phyloP scores from a whole-genome alignment of 2,329 filamentous ascomycete species.

The Rhynchosporium agropyri region DNA sequence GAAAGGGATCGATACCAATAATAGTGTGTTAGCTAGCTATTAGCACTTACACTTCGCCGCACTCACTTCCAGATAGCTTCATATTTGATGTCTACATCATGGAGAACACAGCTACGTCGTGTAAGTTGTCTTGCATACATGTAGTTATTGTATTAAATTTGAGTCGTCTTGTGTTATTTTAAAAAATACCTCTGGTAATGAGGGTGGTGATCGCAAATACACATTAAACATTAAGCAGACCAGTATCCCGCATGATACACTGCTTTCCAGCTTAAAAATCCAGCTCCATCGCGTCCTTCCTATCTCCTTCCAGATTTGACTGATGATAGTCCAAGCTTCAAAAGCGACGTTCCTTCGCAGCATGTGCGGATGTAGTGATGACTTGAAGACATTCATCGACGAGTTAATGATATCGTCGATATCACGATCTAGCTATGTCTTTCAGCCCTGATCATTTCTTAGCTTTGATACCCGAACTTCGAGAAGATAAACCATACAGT shows the following conservation, averaged over 20 bases:
- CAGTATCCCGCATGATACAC: neutral
- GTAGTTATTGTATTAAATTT: neutral
- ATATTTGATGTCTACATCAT: too few relatives aligned
- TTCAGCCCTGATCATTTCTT: neutral
- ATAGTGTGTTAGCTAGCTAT: too few relatives aligned
- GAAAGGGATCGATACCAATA: too few relatives aligned
- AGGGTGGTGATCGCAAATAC: neutral
- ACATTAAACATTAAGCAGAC: neutral
- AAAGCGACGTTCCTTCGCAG: slow-evolving; percentile 5
- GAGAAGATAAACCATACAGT: neutral
- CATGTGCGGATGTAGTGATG: slow-evolving; percentile 1
- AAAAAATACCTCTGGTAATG: neutral
- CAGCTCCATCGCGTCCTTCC: neutral
- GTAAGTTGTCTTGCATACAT: neutral
- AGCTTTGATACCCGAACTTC: neutral
- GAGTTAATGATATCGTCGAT: too few relatives aligned
- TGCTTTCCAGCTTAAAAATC: neutral
- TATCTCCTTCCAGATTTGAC: neutral
- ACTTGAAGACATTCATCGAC: neutral
- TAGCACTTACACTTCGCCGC: too few relatives aligned
- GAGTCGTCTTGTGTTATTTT: neutral
- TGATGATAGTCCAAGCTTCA: neutral
- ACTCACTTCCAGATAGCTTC: too few relatives aligned
- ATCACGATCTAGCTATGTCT: too few relatives aligned
- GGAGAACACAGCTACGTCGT: too few relatives aligned